Conservation (phyloP, 2,329 filamentous ascomycete genomes). For the Cercospora berteroae region DNA sequence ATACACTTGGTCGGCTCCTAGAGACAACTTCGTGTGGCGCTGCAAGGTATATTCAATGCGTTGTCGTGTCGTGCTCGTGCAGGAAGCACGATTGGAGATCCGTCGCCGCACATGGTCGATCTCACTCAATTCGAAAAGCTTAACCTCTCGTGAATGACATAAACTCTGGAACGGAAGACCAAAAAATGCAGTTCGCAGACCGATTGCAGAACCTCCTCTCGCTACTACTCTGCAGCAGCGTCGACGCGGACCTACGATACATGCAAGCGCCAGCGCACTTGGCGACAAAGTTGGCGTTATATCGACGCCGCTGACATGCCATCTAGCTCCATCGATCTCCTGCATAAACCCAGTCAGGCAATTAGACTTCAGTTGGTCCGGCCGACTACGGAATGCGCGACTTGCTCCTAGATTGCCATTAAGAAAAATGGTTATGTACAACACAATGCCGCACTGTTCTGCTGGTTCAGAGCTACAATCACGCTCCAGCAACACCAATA, state of each 20-base stretch:
- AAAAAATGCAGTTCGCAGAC: fast-evolving
- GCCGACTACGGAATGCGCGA: background rate
- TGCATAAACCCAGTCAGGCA: background rate
- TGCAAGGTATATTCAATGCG: too few relatives aligned
- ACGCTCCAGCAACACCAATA: background rate
- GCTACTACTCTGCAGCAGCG: background rate
- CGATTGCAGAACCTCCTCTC: background rate
- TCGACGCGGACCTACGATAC: background rate
- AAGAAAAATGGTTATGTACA: background rate
- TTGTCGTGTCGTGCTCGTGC: background rate
- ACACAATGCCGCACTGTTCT: background rate
- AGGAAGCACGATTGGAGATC: background rate
- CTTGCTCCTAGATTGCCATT: background rate
- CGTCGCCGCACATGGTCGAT: background rate
- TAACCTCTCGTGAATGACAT: background rate
- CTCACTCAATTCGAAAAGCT: background rate
- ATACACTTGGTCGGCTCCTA: background rate
- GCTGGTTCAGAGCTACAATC: background rate
- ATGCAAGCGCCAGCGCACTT: background rate
- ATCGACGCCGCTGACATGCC: background rate
- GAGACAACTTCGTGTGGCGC: background rate
- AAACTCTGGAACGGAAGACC: background rate
- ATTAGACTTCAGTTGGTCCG: background rate
- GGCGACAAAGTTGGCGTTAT: background rate
- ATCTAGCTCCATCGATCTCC: too few relatives aligned